Evolutionary conservation across 2,329 filamentous ascomycete genomes (phyloP), one percentile per base, ranked within the genome.

Genomic region (Exophiala xenobiotica): DNA sequence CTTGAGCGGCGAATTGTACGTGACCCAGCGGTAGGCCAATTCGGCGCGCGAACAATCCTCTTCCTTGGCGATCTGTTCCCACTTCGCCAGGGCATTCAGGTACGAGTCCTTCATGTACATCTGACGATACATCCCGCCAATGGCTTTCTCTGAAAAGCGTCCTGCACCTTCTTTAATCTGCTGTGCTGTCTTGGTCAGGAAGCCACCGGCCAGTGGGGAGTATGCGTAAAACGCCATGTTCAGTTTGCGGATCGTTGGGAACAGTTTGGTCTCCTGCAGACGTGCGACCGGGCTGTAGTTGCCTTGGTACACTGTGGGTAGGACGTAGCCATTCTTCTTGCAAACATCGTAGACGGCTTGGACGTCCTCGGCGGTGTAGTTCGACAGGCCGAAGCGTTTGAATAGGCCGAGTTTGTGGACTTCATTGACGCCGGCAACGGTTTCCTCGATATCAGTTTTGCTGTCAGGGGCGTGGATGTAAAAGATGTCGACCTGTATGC

Each of bases 281-380:
- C 71, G 70, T 6, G 65, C 64, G 6, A 72, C 53, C 3, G 70
- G 51, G 48, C 65, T 72, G 54, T 74, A 74, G 9, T 66, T 63
- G 23, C 70, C 71, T 39, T 75, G 71, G 43, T 74, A 74, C 47
- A 65, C 68, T 4, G 54, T 63, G 0, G 70, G 71, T 43, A 71
- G 70, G n/a, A 60, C 51, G 29, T 56, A 70, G 27, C 59, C 61
- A 2, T 69, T 63, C 35, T 62, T 38, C 16, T 70, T 67, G 55
- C 66, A 68, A 12, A 70, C 54, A 3, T 59, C 55, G 22, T 72
- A 51, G 20, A 66, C 66, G 14, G 65, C 51, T 43, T 66, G 53
- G 1, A 73, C 60, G 14, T 65, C 58, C 3, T 60, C 50, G 0
- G 64, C 58, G 0, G 64, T 51, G 12, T 68, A 64, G 49, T 74